These are phyloP conservation scores for Saccharomyces hybrid DNA, from an alignment of 1,139 yeast species.

Conservation along the genomic window DNA sequence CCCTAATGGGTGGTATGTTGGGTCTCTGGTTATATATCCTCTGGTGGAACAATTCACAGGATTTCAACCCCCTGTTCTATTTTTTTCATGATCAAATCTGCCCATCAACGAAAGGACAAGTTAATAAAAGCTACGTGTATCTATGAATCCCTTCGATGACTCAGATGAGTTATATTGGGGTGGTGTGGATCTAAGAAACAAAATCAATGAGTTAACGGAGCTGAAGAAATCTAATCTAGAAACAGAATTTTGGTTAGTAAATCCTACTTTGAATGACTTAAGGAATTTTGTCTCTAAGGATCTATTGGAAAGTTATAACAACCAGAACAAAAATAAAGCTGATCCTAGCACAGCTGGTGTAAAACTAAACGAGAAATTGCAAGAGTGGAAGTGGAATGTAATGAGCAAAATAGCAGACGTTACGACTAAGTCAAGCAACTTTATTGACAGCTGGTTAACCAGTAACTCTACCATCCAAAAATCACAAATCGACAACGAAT, in stretches of 20 bases:
- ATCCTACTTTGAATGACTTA: conserved; percentile 73
- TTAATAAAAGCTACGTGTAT: conserved; percentile 46
- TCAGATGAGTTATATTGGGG: conserved; percentile 74
- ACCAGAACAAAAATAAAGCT: conserved; percentile 14
- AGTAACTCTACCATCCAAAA: conserved; percentile 29
- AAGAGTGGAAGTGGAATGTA: conserved; percentile 76
- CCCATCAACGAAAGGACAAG: conserved; percentile 58
- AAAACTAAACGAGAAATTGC: conserved; percentile 36
- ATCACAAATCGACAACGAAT: conserved; percentile 24
- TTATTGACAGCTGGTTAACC: conserved; percentile 17
- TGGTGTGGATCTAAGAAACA: conserved; percentile 64
- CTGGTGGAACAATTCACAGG: conserved; percentile 25
- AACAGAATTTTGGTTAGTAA: conserved; percentile 62
- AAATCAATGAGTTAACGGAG: conserved; percentile 47
- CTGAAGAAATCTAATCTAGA: conserved; percentile 66
- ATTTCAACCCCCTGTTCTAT: conserved; percentile 54
- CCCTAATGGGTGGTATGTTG: conserved; percentile 78
- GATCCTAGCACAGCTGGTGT: background rate
- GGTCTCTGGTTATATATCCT: conserved; percentile 69
- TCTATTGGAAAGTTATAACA: conserved; percentile 20
- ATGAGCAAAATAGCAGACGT: conserved; percentile 79
- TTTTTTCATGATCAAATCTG: conserved; percentile 86
- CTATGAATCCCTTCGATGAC: conserved; percentile 68
- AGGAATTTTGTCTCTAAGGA: conserved; percentile 59
- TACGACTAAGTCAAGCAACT: conserved; percentile 50